Evolutionary conservation across 2,329 filamentous ascomycete species (phyloP).

Genomic region (Alternaria hordeiaustralica): DNA sequence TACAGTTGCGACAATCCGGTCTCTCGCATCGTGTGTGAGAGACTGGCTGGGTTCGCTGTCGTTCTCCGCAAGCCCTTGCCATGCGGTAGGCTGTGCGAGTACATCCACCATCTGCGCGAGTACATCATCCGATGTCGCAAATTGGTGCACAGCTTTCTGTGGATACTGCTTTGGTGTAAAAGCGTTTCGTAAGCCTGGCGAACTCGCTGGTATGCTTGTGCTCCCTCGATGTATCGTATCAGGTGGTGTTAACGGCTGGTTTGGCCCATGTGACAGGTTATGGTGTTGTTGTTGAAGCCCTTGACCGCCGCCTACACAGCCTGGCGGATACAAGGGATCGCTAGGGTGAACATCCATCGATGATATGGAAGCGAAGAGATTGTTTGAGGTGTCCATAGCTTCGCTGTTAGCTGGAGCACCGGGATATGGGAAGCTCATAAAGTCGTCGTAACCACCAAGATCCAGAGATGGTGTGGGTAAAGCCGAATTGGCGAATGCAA

Average conservation of each 20-base stretch:
- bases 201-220: background rate
- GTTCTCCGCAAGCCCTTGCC: background rate
- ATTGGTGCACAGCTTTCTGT: background rate
- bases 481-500: background rate
- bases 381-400: background rate
- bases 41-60: background rate
- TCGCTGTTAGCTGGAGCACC: background rate
- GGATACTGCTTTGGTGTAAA: background rate
- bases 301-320: background rate
- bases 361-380: background rate
- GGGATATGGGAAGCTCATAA: constrained; percentile 5
- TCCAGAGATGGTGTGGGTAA: background rate
- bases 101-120: constrained; percentile 6
- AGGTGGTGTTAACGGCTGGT: constrained; percentile 3
- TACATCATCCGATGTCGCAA: background rate
- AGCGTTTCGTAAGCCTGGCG: background rate
- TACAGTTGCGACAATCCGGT: constrained; percentile 7
- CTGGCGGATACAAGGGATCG: background rate
- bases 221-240: constrained; percentile 1
- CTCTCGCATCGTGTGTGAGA: constrained; percentile 5
- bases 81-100: constrained; percentile 1
- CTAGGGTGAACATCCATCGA: background rate
- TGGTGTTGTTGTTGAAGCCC: constrained; percentile 1
- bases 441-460: constrained; percentile 6
- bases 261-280: background rate